Conservation (phyloP, 1,284 basidiomycete species). For the Trametes versicolor region DNA sequence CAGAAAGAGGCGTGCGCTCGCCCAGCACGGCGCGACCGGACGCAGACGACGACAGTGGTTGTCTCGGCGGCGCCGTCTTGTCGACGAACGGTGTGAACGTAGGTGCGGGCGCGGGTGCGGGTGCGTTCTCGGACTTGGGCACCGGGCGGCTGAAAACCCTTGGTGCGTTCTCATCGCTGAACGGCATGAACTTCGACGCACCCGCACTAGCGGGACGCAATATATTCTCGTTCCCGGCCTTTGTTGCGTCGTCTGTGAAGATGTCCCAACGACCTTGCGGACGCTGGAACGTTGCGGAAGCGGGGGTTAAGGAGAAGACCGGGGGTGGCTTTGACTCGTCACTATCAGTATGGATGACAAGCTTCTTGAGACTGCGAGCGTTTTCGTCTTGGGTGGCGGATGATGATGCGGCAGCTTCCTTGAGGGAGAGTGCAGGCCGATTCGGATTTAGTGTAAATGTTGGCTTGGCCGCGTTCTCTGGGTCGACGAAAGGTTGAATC, state of each 20-base stretch:
- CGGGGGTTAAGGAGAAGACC: slow-evolving; percentile 70
- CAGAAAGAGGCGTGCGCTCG: slow-evolving; percentile 39
- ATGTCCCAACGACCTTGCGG: slow-evolving; percentile 47
- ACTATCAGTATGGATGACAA: slow-evolving; percentile 26
- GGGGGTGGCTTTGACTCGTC: slow-evolving; percentile 32
- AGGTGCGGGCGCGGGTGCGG: slow-evolving; percentile 30
- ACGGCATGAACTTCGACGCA: slow-evolving; percentile 53
- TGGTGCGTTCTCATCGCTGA: slow-evolving; percentile 61
- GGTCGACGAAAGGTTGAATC: slow-evolving; percentile 46
- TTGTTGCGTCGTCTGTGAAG: slow-evolving; percentile 55
- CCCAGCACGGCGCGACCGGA: slow-evolving; percentile 33
- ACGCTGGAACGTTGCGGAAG: slow-evolving; percentile 52
- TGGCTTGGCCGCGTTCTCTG: slow-evolving; percentile 39
- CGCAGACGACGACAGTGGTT: slow-evolving; percentile 25
- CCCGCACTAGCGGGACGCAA: slow-evolving; percentile 27
- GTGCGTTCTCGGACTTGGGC: slow-evolving; percentile 51
- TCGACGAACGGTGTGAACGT: slow-evolving; percentile 57
- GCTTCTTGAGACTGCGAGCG: slow-evolving; percentile 41
- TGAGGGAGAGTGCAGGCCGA: slow-evolving; percentile 50
- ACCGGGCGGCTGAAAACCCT: slow-evolving; percentile 78
- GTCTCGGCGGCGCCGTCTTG: slow-evolving; percentile 14
- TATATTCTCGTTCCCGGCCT: slow-evolving; percentile 46
- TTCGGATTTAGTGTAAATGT: slow-evolving; percentile 42
- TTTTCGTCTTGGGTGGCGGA: slow-evolving; percentile 38
- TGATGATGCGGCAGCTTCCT: slow-evolving; percentile 42